These are phyloP conservation scores for Rhizophagus prolifer DNA, from an alignment of 192 early-diverging fungal genomes.

Conservation along the genomic window DNA sequence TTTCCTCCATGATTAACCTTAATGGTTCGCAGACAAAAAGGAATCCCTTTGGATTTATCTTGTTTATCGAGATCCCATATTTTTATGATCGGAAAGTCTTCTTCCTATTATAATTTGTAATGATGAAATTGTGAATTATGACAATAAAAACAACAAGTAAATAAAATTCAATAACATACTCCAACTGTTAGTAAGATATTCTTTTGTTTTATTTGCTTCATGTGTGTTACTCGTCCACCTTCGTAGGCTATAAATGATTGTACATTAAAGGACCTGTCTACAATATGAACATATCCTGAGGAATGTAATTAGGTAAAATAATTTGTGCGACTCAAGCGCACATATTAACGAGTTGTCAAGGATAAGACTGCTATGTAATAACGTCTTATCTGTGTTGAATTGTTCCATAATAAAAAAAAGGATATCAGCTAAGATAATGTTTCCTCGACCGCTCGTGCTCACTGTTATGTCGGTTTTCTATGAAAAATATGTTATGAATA, in stretches of 20 bases:
- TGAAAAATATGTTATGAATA: neutral
- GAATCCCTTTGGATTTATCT: conserved; percentile 46
- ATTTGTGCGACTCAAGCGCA: neutral
- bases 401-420: conserved; percentile 22
- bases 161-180: conserved; percentile 44
- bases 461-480: conserved; percentile 48
- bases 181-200: conserved; percentile 81
- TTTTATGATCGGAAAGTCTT: conserved; percentile 64
- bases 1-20: conserved; percentile 66
- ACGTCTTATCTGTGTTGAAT: neutral
- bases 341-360: conserved; percentile 5
- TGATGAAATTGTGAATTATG: neutral
- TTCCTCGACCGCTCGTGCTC: conserved; percentile 50
- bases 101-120: conserved; percentile 41
- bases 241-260: conserved; percentile 64
- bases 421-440: conserved; percentile 53
- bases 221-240: conserved; percentile 72
- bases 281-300: conserved; percentile 61
- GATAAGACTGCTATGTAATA: neutral
- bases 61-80: conserved; percentile 82
- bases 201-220: conserved; percentile 75
- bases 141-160: neutral
- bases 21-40: conserved; percentile 60
- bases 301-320: conserved; percentile 36
- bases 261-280: conserved; percentile 62